These are phyloP conservation scores for Candolleomyces efflorescens DNA, from an alignment of 768 basidiomycete genomes.

Conservation along the genomic window DNA sequence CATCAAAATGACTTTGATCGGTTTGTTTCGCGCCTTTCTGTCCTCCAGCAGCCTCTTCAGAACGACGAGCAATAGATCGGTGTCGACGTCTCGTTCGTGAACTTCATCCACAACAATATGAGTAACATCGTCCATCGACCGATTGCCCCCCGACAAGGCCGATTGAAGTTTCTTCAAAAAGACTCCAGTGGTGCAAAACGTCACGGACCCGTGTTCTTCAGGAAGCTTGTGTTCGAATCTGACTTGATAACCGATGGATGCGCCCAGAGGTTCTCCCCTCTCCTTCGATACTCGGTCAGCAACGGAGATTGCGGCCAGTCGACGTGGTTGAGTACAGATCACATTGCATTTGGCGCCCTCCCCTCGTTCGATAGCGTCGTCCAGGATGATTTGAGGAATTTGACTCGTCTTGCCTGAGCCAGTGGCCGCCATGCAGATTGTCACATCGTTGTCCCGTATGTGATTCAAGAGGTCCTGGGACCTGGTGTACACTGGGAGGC, in stretches of 20 bases:
- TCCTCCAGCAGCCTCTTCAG: conserved; percentile 79
- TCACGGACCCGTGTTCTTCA: conserved; percentile 76
- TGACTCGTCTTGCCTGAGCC: conserved; percentile 96
- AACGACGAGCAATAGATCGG: conserved; percentile 84
- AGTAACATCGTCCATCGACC: conserved; percentile 69
- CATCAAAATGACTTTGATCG: conserved; percentile 89
- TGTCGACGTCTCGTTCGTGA: conserved; percentile 93
- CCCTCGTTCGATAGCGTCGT: conserved; percentile 73
- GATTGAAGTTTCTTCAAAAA: conserved; percentile 85
- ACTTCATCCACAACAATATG: conserved; percentile 95
- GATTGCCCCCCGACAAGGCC: conserved; percentile 46
- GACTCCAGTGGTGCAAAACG: conserved; percentile 91
- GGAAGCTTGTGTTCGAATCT: conserved; percentile 84
- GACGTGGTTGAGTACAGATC: conserved; percentile 89
- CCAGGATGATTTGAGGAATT: conserved; percentile 88
- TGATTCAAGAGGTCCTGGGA: conserved; percentile 63
- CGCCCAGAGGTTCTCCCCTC: conserved; percentile 68
- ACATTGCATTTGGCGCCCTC: conserved; percentile 85
- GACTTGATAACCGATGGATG: conserved; percentile 84
- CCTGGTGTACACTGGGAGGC: conserved; percentile 74
- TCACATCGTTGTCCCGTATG: conserved; percentile 76
- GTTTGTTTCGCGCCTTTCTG: conserved; percentile 61
- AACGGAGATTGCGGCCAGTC: conserved; percentile 88
- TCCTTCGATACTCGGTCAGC: conserved; percentile 90
- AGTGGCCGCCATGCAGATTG: conserved; percentile 85